Evolutionary conservation across 192 early-diverging fungal genomes (phyloP).

Genomic region (Chytriomyces confervae): DNA sequence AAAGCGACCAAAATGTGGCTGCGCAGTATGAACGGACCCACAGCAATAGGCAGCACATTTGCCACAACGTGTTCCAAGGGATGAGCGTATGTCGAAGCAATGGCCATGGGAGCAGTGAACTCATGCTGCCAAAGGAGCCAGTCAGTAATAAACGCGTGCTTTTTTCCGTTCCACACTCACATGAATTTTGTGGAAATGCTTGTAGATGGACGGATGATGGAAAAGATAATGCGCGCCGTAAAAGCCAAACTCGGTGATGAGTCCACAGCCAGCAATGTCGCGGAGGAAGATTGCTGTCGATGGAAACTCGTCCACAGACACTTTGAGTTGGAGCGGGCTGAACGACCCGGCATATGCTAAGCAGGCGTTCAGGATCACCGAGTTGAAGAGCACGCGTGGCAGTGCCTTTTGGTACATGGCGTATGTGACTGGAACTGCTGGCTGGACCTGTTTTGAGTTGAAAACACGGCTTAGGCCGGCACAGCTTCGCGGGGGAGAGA

Average conservation of each 20-base stretch:
- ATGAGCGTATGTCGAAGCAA: conserved; percentile 90
- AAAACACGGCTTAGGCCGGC: not conserved
- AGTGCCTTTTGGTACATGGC: conserved; percentile 7
- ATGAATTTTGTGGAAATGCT: conserved; percentile 91
- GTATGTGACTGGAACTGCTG: not conserved
- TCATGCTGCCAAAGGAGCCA: conserved; percentile 58
- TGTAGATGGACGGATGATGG: conserved; percentile 87
- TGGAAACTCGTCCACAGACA: conserved; percentile 1
- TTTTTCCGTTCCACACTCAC: not conserved
- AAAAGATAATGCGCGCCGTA: conserved; percentile 87
- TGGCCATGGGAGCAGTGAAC: conserved; percentile 86
- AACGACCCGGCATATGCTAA: conserved; percentile 8
- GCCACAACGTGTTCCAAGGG: conserved; percentile 88
- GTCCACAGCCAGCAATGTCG: conserved; percentile 69
- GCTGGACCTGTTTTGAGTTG: not conserved
- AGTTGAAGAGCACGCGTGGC: conserved; percentile 22
- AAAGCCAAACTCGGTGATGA: conserved; percentile 86
- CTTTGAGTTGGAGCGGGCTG: not conserved
- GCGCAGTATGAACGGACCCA: conserved; percentile 73
- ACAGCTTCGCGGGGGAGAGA: not conserved
- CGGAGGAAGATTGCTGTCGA: not conserved
- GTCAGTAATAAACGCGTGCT: no score
- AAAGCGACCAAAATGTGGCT: conserved; percentile 35
- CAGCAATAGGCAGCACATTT: conserved; percentile 81
- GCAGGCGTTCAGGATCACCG: not conserved